A percentile compares a stretch with the other conserved stretches of the same genome.
phyloP scores from a whole-genome alignment of 345 rosid species.

The Sisymbrium altissimum region DNA sequence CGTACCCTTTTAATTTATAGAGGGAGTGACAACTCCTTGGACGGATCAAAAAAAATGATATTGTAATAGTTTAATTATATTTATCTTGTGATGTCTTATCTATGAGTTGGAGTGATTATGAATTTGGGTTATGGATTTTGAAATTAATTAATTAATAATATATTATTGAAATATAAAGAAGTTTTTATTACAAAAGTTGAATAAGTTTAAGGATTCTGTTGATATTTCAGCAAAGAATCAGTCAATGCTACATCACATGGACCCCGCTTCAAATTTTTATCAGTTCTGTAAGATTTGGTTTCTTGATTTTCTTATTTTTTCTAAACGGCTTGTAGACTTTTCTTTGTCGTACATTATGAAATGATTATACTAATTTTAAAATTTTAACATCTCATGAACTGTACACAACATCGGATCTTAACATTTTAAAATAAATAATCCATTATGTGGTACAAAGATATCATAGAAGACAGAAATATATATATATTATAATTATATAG shows the following conservation, averaged over 20 bases:
- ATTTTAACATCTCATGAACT: background rate
- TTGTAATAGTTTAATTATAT: background rate
- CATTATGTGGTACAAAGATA: background rate
- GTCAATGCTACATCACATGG: background rate
- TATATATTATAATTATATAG: too few species aligned
- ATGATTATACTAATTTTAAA: background rate
- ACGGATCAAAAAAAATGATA: background rate
- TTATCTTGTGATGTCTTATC: background rate
- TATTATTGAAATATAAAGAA: too few species aligned
- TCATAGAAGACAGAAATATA: too few species aligned
- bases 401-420: background rate
- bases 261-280: background rate
- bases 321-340: background rate
- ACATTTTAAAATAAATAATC: background rate
- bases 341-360: background rate
- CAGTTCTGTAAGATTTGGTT: background rate
- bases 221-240: background rate
- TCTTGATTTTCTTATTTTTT: background rate
- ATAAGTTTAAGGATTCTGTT: background rate
- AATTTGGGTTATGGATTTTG: background rate
- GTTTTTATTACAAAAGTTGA: too few species aligned
- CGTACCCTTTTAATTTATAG: background rate
- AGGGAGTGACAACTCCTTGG: background rate
- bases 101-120: background rate
- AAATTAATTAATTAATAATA: too few species aligned